Evolutionary conservation across 805 yeast species (phyloP).

Genomic region (Teunomyces stri): DNA sequence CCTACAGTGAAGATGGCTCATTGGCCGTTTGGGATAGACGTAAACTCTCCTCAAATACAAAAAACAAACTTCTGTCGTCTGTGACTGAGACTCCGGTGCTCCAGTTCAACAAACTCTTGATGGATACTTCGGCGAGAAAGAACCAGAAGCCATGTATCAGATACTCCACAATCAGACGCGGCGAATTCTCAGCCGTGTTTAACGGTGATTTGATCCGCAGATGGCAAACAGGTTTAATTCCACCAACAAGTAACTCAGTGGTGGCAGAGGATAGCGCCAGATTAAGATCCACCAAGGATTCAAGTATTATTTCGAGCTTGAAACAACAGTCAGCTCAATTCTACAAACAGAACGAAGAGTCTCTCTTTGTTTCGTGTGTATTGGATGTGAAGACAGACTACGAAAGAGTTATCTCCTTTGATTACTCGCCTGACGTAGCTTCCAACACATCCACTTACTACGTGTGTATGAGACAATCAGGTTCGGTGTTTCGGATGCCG

Average conservation of each 20-base stretch:
- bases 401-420: conserved; percentile 83
- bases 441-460: conserved; percentile 59
- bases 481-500: conserved; percentile 79
- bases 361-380: conserved; percentile 72
- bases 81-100: conserved; percentile 54
- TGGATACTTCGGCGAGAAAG: conserved; percentile 55
- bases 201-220: conserved; percentile 75
- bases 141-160: conserved; percentile 64
- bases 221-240: conserved; percentile 72
- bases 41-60: conserved; percentile 40
- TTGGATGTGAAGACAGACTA: conserved; percentile 70
- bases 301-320: conserved; percentile 19
- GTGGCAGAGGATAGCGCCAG: neutral
- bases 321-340: conserved; percentile 37
- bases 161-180: conserved; percentile 60
- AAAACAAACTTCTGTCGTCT: conserved; percentile 10
- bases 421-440: conserved; percentile 60
- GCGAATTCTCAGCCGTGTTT: conserved; percentile 77
- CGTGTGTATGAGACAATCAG: conserved; percentile 88
- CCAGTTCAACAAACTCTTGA: conserved; percentile 58
- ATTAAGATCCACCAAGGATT: conserved; percentile 6
- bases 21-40: conserved; percentile 81
- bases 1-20: conserved; percentile 81
- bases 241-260: conserved; percentile 19
- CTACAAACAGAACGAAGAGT: conserved; percentile 46